Conservation (phyloP, 73 alveolate species). For the Stentor coeruleus region DNA sequence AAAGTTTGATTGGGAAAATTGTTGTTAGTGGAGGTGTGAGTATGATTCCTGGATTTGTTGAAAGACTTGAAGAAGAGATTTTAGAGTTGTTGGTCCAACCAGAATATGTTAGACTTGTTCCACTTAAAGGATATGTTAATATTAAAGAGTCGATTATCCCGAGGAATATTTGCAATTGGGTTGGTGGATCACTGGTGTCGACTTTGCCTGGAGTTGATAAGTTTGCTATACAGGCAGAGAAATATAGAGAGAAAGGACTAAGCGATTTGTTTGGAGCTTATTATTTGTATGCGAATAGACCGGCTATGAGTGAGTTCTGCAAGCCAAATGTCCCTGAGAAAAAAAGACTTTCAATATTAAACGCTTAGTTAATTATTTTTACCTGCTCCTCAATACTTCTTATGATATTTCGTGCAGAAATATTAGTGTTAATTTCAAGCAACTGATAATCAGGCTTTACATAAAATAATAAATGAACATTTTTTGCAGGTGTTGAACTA, state of each 20-base stretch:
- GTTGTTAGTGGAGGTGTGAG: background rate
- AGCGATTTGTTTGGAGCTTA: background rate
- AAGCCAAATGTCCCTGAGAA: background rate
- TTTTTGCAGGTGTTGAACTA: no score
- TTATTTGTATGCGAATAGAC: background rate
- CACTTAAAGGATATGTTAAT: background rate
- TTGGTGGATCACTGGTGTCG: slow-evolving; percentile 9
- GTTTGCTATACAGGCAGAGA: background rate
- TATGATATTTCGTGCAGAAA: no score
- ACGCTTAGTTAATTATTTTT: no score
- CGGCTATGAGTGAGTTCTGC: background rate
- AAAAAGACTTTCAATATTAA: background rate
- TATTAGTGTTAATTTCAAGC: no score
- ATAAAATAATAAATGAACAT: no score
- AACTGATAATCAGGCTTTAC: no score
- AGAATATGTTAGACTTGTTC: background rate
- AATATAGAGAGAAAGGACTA: background rate
- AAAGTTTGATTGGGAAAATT: background rate
- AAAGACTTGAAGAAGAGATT: slow-evolving; percentile 24
- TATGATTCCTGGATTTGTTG: slow-evolving; percentile 10
- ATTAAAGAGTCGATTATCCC: background rate
- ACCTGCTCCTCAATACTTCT: no score
- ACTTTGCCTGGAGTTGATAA: slow-evolving; percentile 6
- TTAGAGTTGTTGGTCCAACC: background rate
- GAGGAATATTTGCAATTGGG: background rate